These are phyloP conservation scores for Lasiosphaeria miniovina DNA, from an alignment of 495 filamentous ascomycete species.

Conservation along the genomic window DNA sequence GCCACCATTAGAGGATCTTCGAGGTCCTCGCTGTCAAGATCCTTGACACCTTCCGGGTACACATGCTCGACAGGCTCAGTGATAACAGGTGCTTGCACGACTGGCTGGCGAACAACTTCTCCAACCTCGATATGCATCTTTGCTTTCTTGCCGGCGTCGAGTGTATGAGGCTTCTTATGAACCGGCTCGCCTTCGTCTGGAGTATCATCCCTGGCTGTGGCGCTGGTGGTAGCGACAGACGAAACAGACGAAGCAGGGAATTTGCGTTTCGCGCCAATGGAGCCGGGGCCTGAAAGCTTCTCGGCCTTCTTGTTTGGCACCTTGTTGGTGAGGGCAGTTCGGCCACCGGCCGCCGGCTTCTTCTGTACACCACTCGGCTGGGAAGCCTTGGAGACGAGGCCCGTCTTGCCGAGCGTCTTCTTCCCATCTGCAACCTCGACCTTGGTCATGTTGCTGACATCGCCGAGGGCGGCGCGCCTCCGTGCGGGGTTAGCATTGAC, in stretches of 20 bases:
- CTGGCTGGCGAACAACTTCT: constrained; percentile 34
- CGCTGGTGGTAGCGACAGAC: too few relatives aligned
- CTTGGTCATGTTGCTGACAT: constrained; percentile 94
- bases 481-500: constrained; percentile 46
- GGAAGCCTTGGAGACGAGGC: constrained; percentile 73
- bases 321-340: constrained; percentile 61
- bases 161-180: constrained; percentile 47
- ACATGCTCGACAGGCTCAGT: constrained; percentile 29
- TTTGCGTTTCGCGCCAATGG: constrained; percentile 64
- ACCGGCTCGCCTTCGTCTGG: constrained; percentile 52
- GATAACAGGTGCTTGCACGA: constrained; percentile 23
- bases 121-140: constrained; percentile 42
- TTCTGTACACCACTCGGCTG: constrained; percentile 78
- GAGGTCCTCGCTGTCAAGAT: constrained; percentile 80
- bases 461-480: constrained; percentile 77
- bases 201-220: constrained; percentile 58
- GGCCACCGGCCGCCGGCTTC: constrained; percentile 54
- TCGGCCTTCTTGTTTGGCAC: constrained; percentile 67
- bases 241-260: constrained; percentile 31
- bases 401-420: constrained; percentile 63
- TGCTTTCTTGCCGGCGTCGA: constrained; percentile 31
- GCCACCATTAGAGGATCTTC: constrained; percentile 97
- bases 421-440: constrained; percentile 65
- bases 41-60: constrained; percentile 52
- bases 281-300: constrained; percentile 72